A percentile compares a stretch with the other conserved stretches of the same genome.
phyloP scores from a whole-genome alignment of 441 rosid genomes.

The Manihot esculenta region DNA sequence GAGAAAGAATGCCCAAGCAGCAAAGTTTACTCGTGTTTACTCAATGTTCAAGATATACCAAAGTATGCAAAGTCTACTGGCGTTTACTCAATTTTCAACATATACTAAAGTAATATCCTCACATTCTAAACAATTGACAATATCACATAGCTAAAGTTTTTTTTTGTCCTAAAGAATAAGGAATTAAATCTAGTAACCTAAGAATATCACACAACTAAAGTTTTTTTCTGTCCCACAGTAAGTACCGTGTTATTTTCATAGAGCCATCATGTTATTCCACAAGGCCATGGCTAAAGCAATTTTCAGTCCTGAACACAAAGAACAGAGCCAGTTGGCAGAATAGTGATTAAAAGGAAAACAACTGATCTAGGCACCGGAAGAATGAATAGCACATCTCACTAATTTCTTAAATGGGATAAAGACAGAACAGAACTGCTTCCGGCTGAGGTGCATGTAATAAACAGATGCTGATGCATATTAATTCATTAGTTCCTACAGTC shows the following conservation, averaged over 20 bases:
- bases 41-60: background rate
- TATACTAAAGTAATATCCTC: background rate
- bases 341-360: background rate
- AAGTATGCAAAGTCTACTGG: constrained; percentile 12
- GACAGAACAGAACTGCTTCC: background rate
- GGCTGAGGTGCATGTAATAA: background rate
- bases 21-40: constrained; percentile 10
- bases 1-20: constrained; percentile 18
- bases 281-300: background rate
- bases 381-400: background rate
- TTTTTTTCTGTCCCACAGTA: too few relatives aligned
- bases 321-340: background rate
- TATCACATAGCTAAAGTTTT: background rate
- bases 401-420: background rate
- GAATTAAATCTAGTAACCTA: background rate
- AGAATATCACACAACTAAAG: too few relatives aligned
- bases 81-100: background rate
- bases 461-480: background rate
- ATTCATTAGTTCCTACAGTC: background rate
- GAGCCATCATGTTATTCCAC: background rate
- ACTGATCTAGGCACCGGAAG: background rate
- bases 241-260: background rate
- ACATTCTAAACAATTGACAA: background rate
- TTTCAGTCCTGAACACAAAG: background rate
- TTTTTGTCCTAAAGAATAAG: background rate